A percentile compares a stretch with the other conserved stretches of the same genome.
Evolutionary conservation across 2,329 filamentous ascomycete species (phyloP).

Genomic region (Stachybotrys elegans): DNA sequence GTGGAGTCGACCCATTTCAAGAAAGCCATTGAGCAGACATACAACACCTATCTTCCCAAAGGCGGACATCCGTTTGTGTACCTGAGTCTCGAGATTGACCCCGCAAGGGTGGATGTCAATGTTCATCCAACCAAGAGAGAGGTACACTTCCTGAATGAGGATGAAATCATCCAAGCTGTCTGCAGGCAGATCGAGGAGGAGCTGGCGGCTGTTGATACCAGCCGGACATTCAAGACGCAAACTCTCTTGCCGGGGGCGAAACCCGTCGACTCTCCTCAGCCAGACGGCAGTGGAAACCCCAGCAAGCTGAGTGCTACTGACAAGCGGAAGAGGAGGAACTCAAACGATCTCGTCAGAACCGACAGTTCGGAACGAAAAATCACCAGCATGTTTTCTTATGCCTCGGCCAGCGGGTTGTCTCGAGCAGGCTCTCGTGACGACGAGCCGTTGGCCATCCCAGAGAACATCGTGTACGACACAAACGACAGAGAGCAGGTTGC

Average conservation of each 20-base stretch:
- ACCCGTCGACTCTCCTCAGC: constrained; percentile 16
- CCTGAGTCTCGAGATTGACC: constrained; percentile 87
- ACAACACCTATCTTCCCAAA: constrained; percentile 82
- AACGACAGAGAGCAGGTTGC: constrained; percentile 63
- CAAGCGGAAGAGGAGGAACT: constrained; percentile 34
- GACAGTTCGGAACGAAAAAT: constrained; percentile 90
- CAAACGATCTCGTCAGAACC: constrained; percentile 82
- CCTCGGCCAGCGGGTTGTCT: constrained; percentile 28
- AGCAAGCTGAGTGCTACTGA: constrained; percentile 29
- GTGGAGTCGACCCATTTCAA: constrained; percentile 88
- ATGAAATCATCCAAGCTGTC: constrained; percentile 85
- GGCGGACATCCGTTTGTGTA: constrained; percentile 93
- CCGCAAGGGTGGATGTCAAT: constrained; percentile 89
- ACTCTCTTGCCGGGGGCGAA: constrained; percentile 71
- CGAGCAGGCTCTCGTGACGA: constrained; percentile 15
- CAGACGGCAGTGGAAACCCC: constrained; percentile 21
- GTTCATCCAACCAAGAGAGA: constrained; percentile 96
- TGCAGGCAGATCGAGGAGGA: constrained; percentile 74
- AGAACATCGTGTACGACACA: constrained; percentile 64
- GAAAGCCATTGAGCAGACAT: constrained; percentile 87
- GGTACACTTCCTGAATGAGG: constrained; percentile 95
- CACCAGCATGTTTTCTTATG: constrained; percentile 80
- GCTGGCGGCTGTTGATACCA: constrained; percentile 84
- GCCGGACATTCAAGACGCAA: constrained; percentile 90
- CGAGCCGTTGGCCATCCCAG: constrained; percentile 31